Evolutionary conservation across 768 basidiomycete species (phyloP), one percentile per base, ranked within the genome.

Genomic region (Cystofilobasidium bisporidii): DNA sequence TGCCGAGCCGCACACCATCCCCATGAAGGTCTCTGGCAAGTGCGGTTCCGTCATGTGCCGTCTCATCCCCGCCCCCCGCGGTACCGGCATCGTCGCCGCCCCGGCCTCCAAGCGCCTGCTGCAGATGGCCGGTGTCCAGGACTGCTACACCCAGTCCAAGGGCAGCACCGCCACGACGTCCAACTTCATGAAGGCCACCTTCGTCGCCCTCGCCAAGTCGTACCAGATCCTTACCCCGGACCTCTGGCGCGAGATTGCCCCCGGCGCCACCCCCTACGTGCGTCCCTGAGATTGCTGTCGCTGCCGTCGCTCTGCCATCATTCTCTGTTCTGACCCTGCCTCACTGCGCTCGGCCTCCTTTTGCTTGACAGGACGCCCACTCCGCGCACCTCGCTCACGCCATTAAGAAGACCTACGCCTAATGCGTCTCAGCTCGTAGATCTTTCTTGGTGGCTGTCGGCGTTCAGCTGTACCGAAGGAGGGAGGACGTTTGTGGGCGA

Each of bases 21-120:
- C 96, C 55, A 90, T 89, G 76, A 99, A 99, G 81, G 93, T 97
- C 77, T 87, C 87, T 80, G 96, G 96, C 71, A 98, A 98, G 83
- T 88, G 91, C 73, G 96, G 93, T 71, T 98, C 94, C 71, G 96
- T 99, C 80, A 96, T 91, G 91, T 96, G 92, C 81, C 89, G 93
- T 76, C 85, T 99, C 75, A 93, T 99, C 76, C 94, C 96, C 74
- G 96, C 94, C 53, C 92, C 93, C 65, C 88, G 96, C 74, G 96
- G 96, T 76, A 99, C 96, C 72, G 96, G 94, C 82, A 93, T 99
- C 80, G 96, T 99, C 75, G 96, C 96, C 75, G 96, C 96, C 60
- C 96, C 94, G 48, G 94, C 94, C 56, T 91, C 86, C 72, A 97
- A 94, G 83, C 88, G 94, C 72, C 82, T 99, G 75, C 81, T 99